Conservation (phyloP, 225 moss, liverwort and hornwort species). For the Pleurozium schreberi region DNA sequence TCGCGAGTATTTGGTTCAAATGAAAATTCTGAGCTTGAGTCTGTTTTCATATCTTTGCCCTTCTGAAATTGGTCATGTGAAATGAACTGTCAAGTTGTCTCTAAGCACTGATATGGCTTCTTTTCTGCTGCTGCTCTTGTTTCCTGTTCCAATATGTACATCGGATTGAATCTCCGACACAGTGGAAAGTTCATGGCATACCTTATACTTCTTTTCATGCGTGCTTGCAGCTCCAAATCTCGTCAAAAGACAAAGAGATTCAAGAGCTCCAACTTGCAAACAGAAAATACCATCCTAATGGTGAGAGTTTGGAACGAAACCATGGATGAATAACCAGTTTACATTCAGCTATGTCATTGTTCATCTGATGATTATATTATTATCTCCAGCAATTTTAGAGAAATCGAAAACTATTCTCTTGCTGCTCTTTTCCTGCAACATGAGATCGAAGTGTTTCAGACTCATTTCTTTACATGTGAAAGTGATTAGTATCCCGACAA, state of each 20-base stretch:
- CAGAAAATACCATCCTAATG: background rate
- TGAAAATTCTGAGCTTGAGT: background rate
- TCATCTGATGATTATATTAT: background rate
- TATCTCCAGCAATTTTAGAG: background rate
- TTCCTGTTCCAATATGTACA: background rate
- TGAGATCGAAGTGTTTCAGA: background rate
- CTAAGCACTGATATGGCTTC: background rate
- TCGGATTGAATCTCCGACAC: background rate
- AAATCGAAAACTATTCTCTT: background rate
- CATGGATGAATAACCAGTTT: background rate
- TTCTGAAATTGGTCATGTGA: background rate
- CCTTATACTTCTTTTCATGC: background rate
- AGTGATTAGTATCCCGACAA: background rate
- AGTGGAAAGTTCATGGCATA: background rate
- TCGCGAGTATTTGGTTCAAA: background rate
- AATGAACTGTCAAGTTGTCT: background rate
- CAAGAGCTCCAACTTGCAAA: slow-evolving; percentile 16
- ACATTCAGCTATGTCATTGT: background rate
- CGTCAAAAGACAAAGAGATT: slow-evolving; percentile 19
- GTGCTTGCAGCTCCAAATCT: slow-evolving; percentile 14
- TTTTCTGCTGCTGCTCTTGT: background rate
- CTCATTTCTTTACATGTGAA: background rate
- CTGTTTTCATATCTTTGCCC: background rate
- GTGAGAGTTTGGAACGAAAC: slow-evolving; percentile 2
- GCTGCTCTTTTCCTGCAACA: background rate